These are phyloP conservation scores for Oenanthe sinensis DNA, from an alignment of 129 eudicot genomes.

Conservation along the genomic window DNA sequence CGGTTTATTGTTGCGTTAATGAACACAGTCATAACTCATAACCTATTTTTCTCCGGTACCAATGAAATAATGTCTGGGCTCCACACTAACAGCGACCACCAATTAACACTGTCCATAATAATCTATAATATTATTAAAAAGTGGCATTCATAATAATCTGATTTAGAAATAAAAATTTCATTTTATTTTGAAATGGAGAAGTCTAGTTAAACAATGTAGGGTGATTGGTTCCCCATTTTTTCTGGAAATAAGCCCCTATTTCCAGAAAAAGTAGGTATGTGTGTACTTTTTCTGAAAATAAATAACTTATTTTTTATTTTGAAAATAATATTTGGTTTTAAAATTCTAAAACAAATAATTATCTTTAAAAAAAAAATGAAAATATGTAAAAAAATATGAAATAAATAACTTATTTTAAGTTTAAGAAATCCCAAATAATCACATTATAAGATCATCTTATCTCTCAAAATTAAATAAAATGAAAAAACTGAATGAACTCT, in stretches of 20 bases:
- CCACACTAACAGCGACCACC: slow-evolving; percentile 78
- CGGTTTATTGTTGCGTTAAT: slow-evolving; percentile 52
- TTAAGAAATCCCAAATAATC: no score
- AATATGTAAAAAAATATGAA: no score
- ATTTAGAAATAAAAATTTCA: not conserved
- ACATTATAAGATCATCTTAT: no score
- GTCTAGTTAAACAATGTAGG: not conserved
- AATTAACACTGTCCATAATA: slow-evolving; percentile 38
- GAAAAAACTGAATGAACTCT: not conserved
- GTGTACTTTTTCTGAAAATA: no score
- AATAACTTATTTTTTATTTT: no score
- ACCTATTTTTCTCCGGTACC: slow-evolving; percentile 55
- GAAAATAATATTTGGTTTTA: no score
- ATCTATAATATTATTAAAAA: not conserved
- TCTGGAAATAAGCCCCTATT: no score
- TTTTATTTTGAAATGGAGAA: not conserved
- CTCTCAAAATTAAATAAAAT: not conserved
- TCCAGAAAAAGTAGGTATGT: no score
- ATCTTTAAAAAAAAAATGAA: no score
- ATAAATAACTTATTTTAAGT: no score
- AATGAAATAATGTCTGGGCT: slow-evolving; percentile 55
- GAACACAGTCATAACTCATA: slow-evolving; percentile 28
- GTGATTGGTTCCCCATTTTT: no score
- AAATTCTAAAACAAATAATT: no score
- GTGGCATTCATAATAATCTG: not conserved